phyloP scores from a whole-genome alignment of 148 eudicot genomes.

The Vaccinium macrocarpon region DNA sequence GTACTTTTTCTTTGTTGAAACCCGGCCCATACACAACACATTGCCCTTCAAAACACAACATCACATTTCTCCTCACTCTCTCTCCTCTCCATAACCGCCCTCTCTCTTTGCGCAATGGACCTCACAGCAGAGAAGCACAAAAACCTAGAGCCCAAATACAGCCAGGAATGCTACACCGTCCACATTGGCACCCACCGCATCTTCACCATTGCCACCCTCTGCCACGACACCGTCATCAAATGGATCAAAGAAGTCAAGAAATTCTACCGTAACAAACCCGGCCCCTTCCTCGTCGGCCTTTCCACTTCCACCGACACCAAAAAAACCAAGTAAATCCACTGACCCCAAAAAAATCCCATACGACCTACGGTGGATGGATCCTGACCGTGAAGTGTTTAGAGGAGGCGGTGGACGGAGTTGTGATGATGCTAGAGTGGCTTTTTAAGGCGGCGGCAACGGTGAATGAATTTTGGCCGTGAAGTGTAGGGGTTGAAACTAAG shows the following conservation, averaged over 20 bases:
- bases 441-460: too few relatives aligned
- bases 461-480: too few relatives aligned
- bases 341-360: not conserved
- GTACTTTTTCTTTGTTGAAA: too few relatives aligned
- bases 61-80: not conserved
- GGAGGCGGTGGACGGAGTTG: too few relatives aligned
- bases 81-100: not conserved
- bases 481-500: too few relatives aligned
- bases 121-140: not conserved
- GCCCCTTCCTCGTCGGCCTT: conserved; percentile 2
- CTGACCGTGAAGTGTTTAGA: too few relatives aligned
- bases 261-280: not conserved
- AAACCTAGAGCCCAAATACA: not conserved
- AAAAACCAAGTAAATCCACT: too few relatives aligned
- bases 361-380: not conserved
- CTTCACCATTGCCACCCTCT: conserved; percentile 1
- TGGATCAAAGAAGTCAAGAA: not conserved
- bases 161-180: not conserved
- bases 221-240: not conserved
- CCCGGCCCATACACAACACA: too few relatives aligned
- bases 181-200: not conserved
- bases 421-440: too few relatives aligned
- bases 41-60: not conserved
- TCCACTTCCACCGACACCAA: not conserved
- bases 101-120: not conserved